phyloP scores from a whole-genome alignment of 331 rosid genomes.

The Ulmus americana region DNA sequence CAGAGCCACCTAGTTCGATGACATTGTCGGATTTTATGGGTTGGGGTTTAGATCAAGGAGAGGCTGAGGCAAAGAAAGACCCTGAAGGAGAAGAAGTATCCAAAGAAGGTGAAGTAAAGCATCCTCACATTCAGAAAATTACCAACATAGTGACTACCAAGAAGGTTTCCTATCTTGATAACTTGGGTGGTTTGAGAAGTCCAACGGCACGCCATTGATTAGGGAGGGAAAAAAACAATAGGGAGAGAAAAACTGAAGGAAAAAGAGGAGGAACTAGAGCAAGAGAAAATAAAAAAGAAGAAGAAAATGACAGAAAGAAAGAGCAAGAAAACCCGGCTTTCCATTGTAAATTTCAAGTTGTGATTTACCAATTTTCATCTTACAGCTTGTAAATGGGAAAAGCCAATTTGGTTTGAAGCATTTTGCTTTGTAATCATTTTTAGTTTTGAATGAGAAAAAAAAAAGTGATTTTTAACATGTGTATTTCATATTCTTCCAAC shows the following conservation, averaged over 20 bases:
- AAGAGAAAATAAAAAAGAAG: background rate
- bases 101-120: conserved; percentile 34
- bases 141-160: conserved; percentile 50
- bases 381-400: conserved; percentile 49
- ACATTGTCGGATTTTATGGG: conserved; percentile 94
- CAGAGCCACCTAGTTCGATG: conserved; percentile 45
- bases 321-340: conserved; percentile 18
- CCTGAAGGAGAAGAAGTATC: conserved; percentile 30
- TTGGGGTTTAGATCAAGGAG: conserved; percentile 57
- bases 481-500: too few relatives aligned
- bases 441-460: conserved; percentile 18
- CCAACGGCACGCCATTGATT: conserved; percentile 77
- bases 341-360: conserved; percentile 18
- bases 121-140: conserved; percentile 35
- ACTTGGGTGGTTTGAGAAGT: conserved; percentile 68
- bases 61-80: conserved; percentile 39
- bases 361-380: conserved; percentile 28
- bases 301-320: background rate
- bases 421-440: conserved; percentile 19
- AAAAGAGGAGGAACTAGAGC: conserved; percentile 14
- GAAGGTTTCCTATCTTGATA: conserved; percentile 67
- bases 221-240: background rate
- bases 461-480: too few relatives aligned
- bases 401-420: conserved; percentile 25
- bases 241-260: conserved; percentile 6